Evolutionary conservation across 345 rosid species (phyloP).

Genomic region (Lepidium aucheri): DNA sequence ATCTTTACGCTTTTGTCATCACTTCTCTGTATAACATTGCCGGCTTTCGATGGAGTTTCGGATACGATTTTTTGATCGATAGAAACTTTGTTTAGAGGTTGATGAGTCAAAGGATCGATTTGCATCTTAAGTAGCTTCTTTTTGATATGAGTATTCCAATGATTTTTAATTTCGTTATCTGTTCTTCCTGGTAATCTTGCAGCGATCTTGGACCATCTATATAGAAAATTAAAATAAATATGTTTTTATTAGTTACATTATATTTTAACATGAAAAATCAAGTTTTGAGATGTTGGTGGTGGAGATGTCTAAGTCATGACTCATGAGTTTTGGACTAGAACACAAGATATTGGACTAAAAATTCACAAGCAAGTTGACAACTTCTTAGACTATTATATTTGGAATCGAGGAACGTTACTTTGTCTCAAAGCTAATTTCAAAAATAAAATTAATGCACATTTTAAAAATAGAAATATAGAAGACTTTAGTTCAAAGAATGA

Average conservation of each 20-base stretch:
- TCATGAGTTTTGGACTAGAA: neutral
- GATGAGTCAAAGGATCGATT: conserved; percentile 82
- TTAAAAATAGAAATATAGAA: neutral
- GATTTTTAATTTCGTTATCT: conserved; percentile 91
- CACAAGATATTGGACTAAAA: neutral
- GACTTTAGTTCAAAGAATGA: neutral
- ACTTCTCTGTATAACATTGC: neutral
- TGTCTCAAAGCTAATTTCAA: conserved; percentile 5
- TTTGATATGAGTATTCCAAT: conserved; percentile 98
- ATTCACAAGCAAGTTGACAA: neutral
- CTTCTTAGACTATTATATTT: neutral
- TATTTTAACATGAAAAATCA: neutral
- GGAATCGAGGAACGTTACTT: neutral
- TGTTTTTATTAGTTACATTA: neutral
- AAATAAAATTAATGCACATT: neutral
- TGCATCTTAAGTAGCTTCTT: conserved; percentile 90
- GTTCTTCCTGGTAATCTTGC: conserved; percentile 90
- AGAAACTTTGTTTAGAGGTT: conserved; percentile 5
- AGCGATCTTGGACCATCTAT: conserved; percentile 96
- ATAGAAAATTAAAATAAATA: neutral
- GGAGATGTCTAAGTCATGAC: conserved; percentile 9
- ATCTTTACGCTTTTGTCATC: neutral
- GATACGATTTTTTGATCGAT: neutral
- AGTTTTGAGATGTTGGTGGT: neutral
- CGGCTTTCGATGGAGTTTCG: neutral